phyloP scores from a whole-genome alignment of 2,329 filamentous ascomycete species.

The Ustulina deusta region DNA sequence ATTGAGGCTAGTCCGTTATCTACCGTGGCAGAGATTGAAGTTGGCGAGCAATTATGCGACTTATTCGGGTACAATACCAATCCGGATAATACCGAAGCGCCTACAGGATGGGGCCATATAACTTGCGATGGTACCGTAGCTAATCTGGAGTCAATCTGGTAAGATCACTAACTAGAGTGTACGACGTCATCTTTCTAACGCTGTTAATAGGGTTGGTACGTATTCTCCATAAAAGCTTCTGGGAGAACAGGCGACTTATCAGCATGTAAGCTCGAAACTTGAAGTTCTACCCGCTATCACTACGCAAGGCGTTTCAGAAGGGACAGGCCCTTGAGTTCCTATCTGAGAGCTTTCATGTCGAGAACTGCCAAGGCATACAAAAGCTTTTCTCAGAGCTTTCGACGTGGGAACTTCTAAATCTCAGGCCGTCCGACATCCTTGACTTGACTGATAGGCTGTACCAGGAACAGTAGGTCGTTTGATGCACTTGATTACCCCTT shows the following conservation, averaged over 20 bases:
- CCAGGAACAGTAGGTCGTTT: constrained; percentile 48
- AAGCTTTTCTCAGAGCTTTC: constrained; percentile 55
- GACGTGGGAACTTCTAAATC: constrained; percentile 60
- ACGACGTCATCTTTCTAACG: constrained; percentile 22
- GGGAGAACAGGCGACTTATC: constrained; percentile 30
- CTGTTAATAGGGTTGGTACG: constrained; percentile 33
- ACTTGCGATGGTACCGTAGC: constrained; percentile 60
- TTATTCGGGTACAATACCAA: constrained; percentile 59
- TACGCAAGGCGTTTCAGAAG: constrained; percentile 50
- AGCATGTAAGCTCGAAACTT: constrained; percentile 57
- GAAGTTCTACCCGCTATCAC: constrained; percentile 60
- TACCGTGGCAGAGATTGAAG: constrained; percentile 58
- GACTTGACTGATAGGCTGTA: constrained; percentile 56
- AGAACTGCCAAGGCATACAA: constrained; percentile 48
- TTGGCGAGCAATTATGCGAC: constrained; percentile 59
- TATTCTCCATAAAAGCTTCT: neutral
- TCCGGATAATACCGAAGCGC: constrained; percentile 43
- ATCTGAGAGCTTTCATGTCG: constrained; percentile 47
- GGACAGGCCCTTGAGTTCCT: constrained; percentile 49
- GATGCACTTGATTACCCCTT: neutral
- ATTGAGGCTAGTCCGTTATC: constrained; percentile 60
- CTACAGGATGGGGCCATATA: constrained; percentile 58
- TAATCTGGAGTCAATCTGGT: constrained; percentile 63
- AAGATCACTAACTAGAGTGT: neutral
- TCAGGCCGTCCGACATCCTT: constrained; percentile 55